Base-by-base conservation (phyloP, 306 rosid genomes). In the Pyrus betulifolia region DNA sequence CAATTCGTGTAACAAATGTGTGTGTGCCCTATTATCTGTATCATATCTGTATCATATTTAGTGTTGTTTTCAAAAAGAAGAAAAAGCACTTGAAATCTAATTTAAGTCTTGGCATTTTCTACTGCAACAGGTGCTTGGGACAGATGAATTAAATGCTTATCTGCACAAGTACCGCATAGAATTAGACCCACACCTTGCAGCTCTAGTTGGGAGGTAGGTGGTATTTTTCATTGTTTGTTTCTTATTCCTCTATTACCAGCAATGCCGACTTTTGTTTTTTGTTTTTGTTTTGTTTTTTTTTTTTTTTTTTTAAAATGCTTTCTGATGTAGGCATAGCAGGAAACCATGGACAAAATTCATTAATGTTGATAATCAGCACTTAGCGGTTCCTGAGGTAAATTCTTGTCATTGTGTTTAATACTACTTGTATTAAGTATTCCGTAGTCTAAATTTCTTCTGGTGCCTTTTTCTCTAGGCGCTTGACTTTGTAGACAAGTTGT, bases 311-410 rank as follows among this genome's bases (percentile, higher is more conserved):
- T 1, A 33, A 33, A 33, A 25, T 58, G 9, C 14, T 22, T 58
- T 46, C 40, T 83, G 63, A 58, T 74, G 77, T 75, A 93, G 98
- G 92, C 98, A 93, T 78, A 80, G 88, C 87, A 84, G 93, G 78
- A 91, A 91, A 82, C 97, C 98, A 13, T 93, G 98, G 98, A 77
- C 87, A 27, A 91, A 84, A 91, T 93, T 93, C 80, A 84, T 91
- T 45, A 93, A 83, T 80, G 83, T 81, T 60, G 98, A 93, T 18
- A 93, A 93, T 88, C 97, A 91, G 77, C 93, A 88, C 83, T 85
- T 93, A 87, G 85, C 93, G 21, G 93, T 87, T 73, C 92, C 97
- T 40, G 98, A 93, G 97, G 98, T 95, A 87, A 40, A 33, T 17
- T 38, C 21, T 72, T 81, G 66, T 49, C 75, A 30, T 57, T 67